Evolutionary conservation across 345 rosid genomes (phyloP).

Genomic region (Camelina laxa): DNA sequence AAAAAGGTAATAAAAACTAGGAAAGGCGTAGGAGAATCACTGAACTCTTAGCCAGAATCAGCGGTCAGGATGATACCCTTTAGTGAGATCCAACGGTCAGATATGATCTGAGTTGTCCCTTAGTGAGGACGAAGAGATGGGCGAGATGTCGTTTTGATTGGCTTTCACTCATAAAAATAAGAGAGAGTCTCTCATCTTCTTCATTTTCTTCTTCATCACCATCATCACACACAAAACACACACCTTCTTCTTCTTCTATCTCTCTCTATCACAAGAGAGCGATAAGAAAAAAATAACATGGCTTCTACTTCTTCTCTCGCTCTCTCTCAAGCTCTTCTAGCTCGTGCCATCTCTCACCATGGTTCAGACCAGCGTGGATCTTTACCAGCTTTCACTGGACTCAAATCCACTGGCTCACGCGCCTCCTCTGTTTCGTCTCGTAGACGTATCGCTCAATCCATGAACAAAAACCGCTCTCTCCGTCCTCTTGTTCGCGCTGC

Average conservation of each 20-base stretch:
- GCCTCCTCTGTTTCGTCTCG: slow-evolving; percentile 44
- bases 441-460: slow-evolving; percentile 34
- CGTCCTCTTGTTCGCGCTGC: slow-evolving; percentile 45
- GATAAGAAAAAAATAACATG: slow-evolving; percentile 19
- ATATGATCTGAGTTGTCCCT: slow-evolving; percentile 37
- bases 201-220: slow-evolving; percentile 37
- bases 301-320: slow-evolving; percentile 69
- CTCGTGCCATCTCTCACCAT: slow-evolving; percentile 56
- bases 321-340: slow-evolving; percentile 68
- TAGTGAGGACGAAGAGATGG: slow-evolving; percentile 49
- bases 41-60: slow-evolving; percentile 47
- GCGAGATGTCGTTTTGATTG: slow-evolving; percentile 17
- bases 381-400: slow-evolving; percentile 57
- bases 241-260: not conserved
- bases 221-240: no score
- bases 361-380: slow-evolving; percentile 57
- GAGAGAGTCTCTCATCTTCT: slow-evolving; percentile 32
- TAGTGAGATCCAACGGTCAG: slow-evolving; percentile 52
- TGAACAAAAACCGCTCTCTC: slow-evolving; percentile 40
- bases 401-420: slow-evolving; percentile 52
- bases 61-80: slow-evolving; percentile 36
- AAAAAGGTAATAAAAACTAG: slow-evolving; percentile 9
- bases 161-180: slow-evolving; percentile 31
- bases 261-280: slow-evolving; percentile 33
- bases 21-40: slow-evolving; percentile 46